Evolutionary conservation across 2,329 filamentous ascomycete species (phyloP).

Genomic region (Teratosphaeria zuluensis): DNA sequence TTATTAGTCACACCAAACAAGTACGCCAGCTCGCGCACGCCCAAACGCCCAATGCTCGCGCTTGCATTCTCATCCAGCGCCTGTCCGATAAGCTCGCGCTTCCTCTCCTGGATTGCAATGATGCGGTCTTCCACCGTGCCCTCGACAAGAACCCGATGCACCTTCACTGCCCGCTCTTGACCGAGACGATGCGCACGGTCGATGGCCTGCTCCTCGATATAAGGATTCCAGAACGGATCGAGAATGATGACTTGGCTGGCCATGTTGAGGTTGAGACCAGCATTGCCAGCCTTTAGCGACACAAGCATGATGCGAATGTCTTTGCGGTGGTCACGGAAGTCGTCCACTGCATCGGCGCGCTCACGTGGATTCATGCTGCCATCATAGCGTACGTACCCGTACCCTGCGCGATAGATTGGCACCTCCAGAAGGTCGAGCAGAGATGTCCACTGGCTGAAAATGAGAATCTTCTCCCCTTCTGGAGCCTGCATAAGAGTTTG

Average conservation of each 20-base stretch:
- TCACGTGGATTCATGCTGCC: conserved; percentile 60
- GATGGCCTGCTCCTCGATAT: conserved; percentile 83
- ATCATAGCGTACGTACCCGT: conserved; percentile 61
- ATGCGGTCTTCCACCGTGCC: conserved; percentile 85
- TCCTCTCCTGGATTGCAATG: conserved; percentile 65
- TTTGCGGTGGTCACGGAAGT: conserved; percentile 53
- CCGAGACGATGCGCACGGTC: conserved; percentile 85
- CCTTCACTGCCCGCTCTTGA: conserved; percentile 61
- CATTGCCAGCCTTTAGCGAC: conserved; percentile 71
- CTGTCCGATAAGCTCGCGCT: conserved; percentile 64
- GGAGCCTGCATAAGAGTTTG: conserved; percentile 36
- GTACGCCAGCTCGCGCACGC: conserved; percentile 56
- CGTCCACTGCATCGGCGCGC: conserved; percentile 57
- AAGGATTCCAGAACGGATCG: conserved; percentile 92
- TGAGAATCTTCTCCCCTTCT: conserved; percentile 62
- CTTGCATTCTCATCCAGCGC: conserved; percentile 70
- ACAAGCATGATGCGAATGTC: conserved; percentile 61
- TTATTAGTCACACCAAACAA: conserved; percentile 46
- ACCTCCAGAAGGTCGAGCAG: conserved; percentile 70
- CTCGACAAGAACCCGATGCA: conserved; percentile 69
- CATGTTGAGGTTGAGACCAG: conserved; percentile 74
- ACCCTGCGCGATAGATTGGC: conserved; percentile 50
- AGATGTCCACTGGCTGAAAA: conserved; percentile 75
- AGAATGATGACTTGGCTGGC: conserved; percentile 82
- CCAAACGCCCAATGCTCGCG: conserved; percentile 57